Base-by-base conservation (phyloP, 495 filamentous ascomycete genomes). In the Extremus antarcticus region DNA sequence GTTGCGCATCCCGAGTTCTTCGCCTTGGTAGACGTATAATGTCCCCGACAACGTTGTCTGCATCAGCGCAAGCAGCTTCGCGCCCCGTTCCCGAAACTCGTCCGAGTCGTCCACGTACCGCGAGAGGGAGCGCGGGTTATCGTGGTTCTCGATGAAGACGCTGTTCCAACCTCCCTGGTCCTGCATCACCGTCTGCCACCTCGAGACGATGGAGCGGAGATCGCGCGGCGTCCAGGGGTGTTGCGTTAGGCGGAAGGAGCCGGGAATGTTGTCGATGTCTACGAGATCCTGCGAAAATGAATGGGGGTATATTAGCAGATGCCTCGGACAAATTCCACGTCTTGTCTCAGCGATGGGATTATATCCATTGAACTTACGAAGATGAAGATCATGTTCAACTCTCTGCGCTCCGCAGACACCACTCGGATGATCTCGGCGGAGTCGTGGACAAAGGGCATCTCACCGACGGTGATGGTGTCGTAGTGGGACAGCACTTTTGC, bases 1-100 rank as follows among this genome's bases (percentile, higher is more conserved):
- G 50, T 81, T 79, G n/a, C 71, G 63, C 73, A 79, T 78, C 13
- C 78, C 78, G 24, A 81, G 66, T 59, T 81, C 78, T 55, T 81
- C 71, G 25, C 78, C 78, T 56, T 81, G 78, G 59, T 81, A 81
- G 20, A 81, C 66, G 51, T 68, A 81, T 17, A 78, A 54, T 7
- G 78, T 81, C 0, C 78, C 78, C 0, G 65, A 67, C 1, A 78
- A 65, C 4, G 71, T 78, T 0, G 74, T 71, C 43, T 73, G 66
- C 66, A 80, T 73, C 51, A 80, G 62, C n/a, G 69, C 67, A 11
- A 81, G 67, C 51, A 81, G 65, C 43, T 80, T 81, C 0, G 77
- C 75, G 41, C 73, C 69, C 1, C 67, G 56, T 22, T 67, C 71
- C 17, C 78, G 68, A 21, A 66, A 68, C 24, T 70, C 60, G 32